Evolutionary conservation across 176 grass and related monocot genomes (phyloP), one percentile per base, ranked within the genome.

Genomic region (Phoenix roebelenii): DNA sequence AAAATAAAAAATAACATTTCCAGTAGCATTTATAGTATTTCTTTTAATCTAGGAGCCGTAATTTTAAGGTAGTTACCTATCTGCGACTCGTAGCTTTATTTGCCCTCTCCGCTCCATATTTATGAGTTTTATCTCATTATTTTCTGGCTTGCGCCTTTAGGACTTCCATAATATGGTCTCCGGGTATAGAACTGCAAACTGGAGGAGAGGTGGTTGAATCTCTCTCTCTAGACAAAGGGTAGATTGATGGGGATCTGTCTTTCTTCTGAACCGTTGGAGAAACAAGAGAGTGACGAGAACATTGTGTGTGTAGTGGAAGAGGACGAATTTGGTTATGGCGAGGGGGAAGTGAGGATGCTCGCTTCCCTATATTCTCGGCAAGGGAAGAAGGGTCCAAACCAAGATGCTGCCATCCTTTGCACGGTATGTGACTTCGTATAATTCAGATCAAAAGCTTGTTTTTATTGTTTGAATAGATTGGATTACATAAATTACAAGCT

Each of bases 301-400:
- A 79, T 89, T 52, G 84, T 98, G 28, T 93, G 89, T 57, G 60
- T 93, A 12, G 60, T 78, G 63, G 84, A 83, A 30, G 76, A 78
- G 17, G 61, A 79, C 0, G 65, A 57, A 0, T 70, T 16, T 14
- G 16, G 29, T 17, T 56, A 14, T 1, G 35, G 23, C 15, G 58
- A 22, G 5, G 17, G 26, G 16, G 78, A 57, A 7, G 48, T 23
- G 22, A 78, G 88, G 66, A 89, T 57, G 66, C 52, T 93, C 15
- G 88, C 88, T 16, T 98, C 87, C 59, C 82, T 92, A 66, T 98
- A 59, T 68, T 98, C 94, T 50, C 94, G 67, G 49, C 86, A 65
- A 65, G 94, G 94, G 73, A 89, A 85, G 81, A 98, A 98, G 24
- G 94, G 94, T 10, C 79, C 85, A 49, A 98, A 98, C 80, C 94